These are phyloP conservation scores for Luffa acutangula DNA, from an alignment of 306 rosid genomes.

Conservation along the genomic window DNA sequence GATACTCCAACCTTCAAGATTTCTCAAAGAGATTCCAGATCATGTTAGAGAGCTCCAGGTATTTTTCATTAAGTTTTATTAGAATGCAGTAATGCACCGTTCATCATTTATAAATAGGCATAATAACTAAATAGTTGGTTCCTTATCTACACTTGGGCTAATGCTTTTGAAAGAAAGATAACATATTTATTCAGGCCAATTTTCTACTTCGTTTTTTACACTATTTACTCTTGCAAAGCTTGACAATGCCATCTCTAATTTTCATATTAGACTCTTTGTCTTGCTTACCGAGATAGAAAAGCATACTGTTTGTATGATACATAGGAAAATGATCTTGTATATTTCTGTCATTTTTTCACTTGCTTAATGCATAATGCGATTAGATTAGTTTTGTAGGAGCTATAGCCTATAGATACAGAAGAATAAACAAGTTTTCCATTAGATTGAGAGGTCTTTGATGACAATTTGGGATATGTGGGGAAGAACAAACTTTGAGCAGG, in stretches of 20 bases:
- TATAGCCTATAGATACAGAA: neutral
- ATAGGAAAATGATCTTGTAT: neutral
- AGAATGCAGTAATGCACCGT: neutral
- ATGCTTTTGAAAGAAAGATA: neutral
- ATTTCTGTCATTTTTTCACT: neutral
- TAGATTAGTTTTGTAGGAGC: neutral
- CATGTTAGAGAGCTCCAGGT: conserved; percentile 84
- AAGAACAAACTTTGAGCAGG: neutral
- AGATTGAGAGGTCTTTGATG: neutral
- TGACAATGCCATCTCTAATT: neutral
- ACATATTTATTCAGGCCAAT: neutral
- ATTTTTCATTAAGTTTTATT: conserved; percentile 1
- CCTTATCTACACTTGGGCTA: neutral
- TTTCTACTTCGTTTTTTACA: neutral
- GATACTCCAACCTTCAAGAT: conserved; percentile 93
- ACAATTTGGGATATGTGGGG: neutral
- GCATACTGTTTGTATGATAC: neutral
- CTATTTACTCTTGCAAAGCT: neutral
- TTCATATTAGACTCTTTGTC: neutral
- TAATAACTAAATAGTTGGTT: neutral
- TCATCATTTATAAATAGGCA: neutral
- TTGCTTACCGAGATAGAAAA: neutral
- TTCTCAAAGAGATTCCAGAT: conserved; percentile 76
- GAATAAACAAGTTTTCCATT: neutral
- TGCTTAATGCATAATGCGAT: neutral